Percentiles rank a stretch among this genome's conserved stretches.
These are phyloP conservation scores for Trichosporon sp. DNA, from an alignment of 1,284 basidiomycete genomes.

Conservation along the genomic window DNA sequence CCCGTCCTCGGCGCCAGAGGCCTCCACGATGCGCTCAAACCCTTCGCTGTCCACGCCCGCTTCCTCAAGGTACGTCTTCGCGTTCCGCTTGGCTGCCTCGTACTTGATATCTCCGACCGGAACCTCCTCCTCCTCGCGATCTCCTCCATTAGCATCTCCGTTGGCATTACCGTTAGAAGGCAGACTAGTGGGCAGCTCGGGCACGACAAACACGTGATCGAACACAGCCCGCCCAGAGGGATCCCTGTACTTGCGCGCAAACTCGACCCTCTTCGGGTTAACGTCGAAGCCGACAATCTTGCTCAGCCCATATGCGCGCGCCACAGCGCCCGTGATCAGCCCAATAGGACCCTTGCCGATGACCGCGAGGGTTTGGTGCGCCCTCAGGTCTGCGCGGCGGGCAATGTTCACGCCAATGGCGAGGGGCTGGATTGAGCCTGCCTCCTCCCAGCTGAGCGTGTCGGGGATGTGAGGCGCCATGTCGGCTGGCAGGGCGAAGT, in stretches of 20 bases:
- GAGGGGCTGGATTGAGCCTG: conserved; percentile 79
- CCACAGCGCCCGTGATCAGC: conserved; percentile 58
- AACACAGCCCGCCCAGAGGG: conserved; percentile 48
- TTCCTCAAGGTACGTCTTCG: conserved; percentile 37
- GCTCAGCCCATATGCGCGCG: conserved; percentile 58
- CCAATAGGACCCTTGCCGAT: conserved; percentile 59
- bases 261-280: conserved; percentile 75
- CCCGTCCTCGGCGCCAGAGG: conserved; percentile 66
- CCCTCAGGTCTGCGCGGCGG: conserved; percentile 47
- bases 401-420: conserved; percentile 59
- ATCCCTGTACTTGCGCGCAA: conserved; percentile 71
- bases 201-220: conserved; percentile 49
- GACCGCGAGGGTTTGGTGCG: conserved; percentile 51
- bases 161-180: conserved; percentile 32
- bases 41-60: conserved; percentile 55
- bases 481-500: conserved; percentile 51
- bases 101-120: conserved; percentile 48
- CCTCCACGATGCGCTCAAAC: conserved; percentile 67
- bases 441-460: conserved; percentile 58
- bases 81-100: conserved; percentile 46
- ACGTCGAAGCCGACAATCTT: conserved; percentile 64
- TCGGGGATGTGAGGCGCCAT: conserved; percentile 56
- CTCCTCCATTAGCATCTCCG: conserved; percentile 34
- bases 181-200: conserved; percentile 33
- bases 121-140: conserved; percentile 32